phyloP scores from a whole-genome alignment of 257 asterid genomes.

The Striga asiatica region DNA sequence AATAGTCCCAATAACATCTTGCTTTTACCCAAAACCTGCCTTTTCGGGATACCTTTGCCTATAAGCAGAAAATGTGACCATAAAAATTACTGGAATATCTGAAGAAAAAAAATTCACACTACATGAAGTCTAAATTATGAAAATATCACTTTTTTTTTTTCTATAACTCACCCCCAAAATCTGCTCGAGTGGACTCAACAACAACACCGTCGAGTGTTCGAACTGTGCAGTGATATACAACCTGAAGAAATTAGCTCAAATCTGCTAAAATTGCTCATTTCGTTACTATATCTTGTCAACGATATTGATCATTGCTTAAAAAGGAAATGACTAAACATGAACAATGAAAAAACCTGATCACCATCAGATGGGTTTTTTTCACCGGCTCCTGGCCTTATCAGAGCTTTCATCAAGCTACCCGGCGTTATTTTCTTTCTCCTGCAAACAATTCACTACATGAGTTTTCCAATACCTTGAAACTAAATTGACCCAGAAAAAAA shows the following conservation, averaged over 20 bases:
- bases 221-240: constrained; percentile 73
- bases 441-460: constrained; percentile 4
- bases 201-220: constrained; percentile 84
- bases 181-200: constrained; percentile 74
- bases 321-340: not conserved
- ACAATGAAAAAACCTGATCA: constrained; percentile 56
- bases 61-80: not conserved
- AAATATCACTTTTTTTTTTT: not conserved
- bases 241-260: constrained; percentile 33
- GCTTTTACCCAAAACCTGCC: constrained; percentile 92
- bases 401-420: constrained; percentile 91
- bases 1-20: constrained; percentile 76
- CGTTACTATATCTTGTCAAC: not conserved
- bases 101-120: not conserved
- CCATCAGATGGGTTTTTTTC: constrained; percentile 65
- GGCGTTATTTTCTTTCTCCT: constrained; percentile 84
- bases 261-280: not conserved
- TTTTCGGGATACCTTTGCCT: constrained; percentile 68
- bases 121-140: not conserved
- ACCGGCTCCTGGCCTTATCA: constrained; percentile 86
- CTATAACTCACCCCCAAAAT: constrained; percentile 52
- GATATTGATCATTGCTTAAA: not conserved
- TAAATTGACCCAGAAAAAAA: no score
- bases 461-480: not conserved
- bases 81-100: no score